Evolutionary conservation across 225 moss, liverwort and hornwort genomes (phyloP), one percentile per base, ranked within the genome.

Genomic region (Sphagnum contortum): DNA sequence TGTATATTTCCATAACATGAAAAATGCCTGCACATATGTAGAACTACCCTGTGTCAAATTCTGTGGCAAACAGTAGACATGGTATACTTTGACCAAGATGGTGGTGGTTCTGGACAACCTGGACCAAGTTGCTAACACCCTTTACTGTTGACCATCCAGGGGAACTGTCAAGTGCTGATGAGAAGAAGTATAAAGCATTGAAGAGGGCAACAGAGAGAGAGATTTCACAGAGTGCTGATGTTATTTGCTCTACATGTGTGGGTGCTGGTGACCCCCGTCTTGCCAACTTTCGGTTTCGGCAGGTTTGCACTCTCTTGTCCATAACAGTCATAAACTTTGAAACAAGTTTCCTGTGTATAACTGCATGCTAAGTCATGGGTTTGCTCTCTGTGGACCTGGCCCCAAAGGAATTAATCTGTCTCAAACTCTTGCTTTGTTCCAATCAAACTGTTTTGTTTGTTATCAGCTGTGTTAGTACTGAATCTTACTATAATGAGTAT

Each of bases 231-330:
- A 91, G 90, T 81, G 96, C 96, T 60, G 96, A 98, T 79, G 96
- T 98, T 57, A 91, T 98, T 66, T 98, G 96, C 66, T 98, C 90
- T 74, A 98, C 96, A 4, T 98, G 96, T 73, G 96, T 98, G 48
- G 96, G 96, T 70, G 96, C 93, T 55, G 92, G 96, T 69, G 96
- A 98, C 73, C 96, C 96, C 54, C 90, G 96, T 4, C 81, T 98
- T 51, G 92, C 96, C 61, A 98, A 98, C 64, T 92, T 98, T 53
- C 81, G 96, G 49, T 98, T 93, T 60, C 96, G 96, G 53, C 92
- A 98, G 96, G 94, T 91, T 57, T 62, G 67, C 69, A 50, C 10
- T 29, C 53, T 4, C 53, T 53, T 53, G 53, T 53, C 53, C 6
- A 5, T 57, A 57, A 57, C 56, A 4, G 8, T 29, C 29, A 29